Base-by-base conservation (phyloP, 192 early-diverging fungal species). In the Helicostylum pulchrum region DNA sequence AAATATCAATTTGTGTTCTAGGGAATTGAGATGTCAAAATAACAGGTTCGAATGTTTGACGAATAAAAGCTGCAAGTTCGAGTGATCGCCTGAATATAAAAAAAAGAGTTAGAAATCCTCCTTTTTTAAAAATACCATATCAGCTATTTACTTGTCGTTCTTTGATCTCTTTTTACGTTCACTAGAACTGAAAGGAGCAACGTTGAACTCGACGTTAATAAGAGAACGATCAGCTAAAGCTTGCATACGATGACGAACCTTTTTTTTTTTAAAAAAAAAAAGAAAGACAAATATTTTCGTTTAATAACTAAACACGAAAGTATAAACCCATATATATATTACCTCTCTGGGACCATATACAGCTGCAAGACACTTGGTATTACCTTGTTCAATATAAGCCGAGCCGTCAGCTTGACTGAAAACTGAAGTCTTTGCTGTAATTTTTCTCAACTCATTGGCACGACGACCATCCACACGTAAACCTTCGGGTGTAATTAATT, bases 321-420 rank as follows among this genome's bases (percentile, higher is more conserved):
- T 12, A 48, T 52, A 26, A 26, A 26, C 2, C 0, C 2, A 26
- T 26, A 26, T 26, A 26, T 26, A 26, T 26, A 26, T 32, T 56
- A 87, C 88, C 77, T 97, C 94, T 43, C 90, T 78, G 2, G 97
- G 97, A 7, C 97, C 97, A 74, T 94, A 95, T 7, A 99, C 94
- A 14, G 90, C 87, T 0, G 85, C 90, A 15, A 99, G 78, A 52
- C 87, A 86, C 69, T 96, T 94, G 47, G 97, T 97, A 77, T 99
- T 96, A 61, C 97, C 97, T 65, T 93, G 91, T 78, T 96, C 93
- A 54, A 94, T 83, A 73, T 94, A 99, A 2, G 95, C 88, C 0
- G 94, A 96, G 47, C 97, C 97, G 61, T 99, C 95, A 0, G 95
- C 91, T 30, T 91, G 85, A 17, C 82, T 79, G 34, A 96, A 77